Evolutionary conservation across 768 basidiomycete genomes (phyloP), one percentile per base, ranked within the genome.

Genomic region (Lactarius psammicola): DNA sequence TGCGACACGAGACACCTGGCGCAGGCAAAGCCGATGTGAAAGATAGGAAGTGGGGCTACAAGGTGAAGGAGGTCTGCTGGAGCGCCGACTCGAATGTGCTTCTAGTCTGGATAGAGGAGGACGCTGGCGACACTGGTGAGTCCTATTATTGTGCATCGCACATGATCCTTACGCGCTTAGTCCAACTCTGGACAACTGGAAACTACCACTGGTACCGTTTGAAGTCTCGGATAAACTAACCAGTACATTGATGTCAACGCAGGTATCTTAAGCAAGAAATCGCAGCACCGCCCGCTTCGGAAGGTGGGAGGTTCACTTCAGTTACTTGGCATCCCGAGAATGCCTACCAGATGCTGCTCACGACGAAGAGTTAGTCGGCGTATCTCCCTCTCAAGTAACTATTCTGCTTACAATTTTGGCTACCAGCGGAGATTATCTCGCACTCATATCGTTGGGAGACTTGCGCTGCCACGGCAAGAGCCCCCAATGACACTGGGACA

Each of bases 221-320:
- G 40, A 2, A 8, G 63, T 42, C 4, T 56, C 36, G 23, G 11
- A 40, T 13, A 59, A 15, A n/a, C 62, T 36, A 28, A 69, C 42
- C 42, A 36, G 28, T n/a, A 55, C 55, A 33, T 56, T 42, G 49
- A 63, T 63, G 44, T 62, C 54, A 62, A 60, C 20, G 18, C 64
- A 92, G 90, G 90, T 97, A 98, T 77, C 83, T 98, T 65, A 98
- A 98, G 76, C 94, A 96, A 74, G 93, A 95, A 73, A 79, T 97
- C 40, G 71, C 77, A 23, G 85, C 87, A 0, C 81, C 84, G 1
- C 54, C 70, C 1, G 59, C 70, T 10, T 65, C 72, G 10, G 75
- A 72, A 42, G 76, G 78, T 18, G 78, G 77, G 18, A 83, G 86
- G 58, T 94, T 96, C 71, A 91, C 87, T 0, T 87, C 84, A 7